Evolutionary conservation across 169 alveolate genomes (phyloP).

Genomic region (Plasmodium adleri): DNA sequence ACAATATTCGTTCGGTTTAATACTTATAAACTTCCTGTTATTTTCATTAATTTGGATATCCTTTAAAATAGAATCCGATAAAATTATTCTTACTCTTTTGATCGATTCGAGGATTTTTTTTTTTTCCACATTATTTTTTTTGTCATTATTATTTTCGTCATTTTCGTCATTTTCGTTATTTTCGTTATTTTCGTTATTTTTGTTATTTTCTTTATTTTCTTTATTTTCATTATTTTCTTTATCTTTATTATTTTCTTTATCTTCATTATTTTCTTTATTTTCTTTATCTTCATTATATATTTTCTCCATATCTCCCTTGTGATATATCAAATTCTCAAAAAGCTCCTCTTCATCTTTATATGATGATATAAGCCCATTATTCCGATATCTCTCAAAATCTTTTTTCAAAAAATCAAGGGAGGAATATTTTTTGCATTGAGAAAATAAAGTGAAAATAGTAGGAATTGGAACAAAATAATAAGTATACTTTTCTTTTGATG

Average conservation of each 20-base stretch:
- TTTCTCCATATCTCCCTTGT: neutral
- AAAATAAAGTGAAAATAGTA: conserved; percentile 27
- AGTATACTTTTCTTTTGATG: conserved; percentile 20
- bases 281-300: neutral
- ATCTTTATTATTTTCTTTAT: neutral
- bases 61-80: too few relatives aligned
- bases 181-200: too few relatives aligned
- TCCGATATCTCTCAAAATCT: neutral
- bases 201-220: too few relatives aligned
- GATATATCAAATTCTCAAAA: neutral
- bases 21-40: neutral
- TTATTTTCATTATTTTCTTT: too few relatives aligned
- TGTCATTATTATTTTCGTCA: too few relatives aligned
- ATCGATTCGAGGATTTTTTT: too few relatives aligned
- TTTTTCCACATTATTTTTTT: too few relatives aligned
- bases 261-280: neutral
- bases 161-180: too few relatives aligned
- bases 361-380: neutral
- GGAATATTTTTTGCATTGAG: conserved; percentile 8
- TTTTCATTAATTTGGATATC: neutral
- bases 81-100: too few relatives aligned
- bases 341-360: neutral
- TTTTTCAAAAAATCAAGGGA: neutral
- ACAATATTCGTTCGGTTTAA: conserved; percentile 29
- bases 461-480: conserved; percentile 30